phyloP scores from a whole-genome alignment of 163 green algal species.

The Scenedesmus sp. region DNA sequence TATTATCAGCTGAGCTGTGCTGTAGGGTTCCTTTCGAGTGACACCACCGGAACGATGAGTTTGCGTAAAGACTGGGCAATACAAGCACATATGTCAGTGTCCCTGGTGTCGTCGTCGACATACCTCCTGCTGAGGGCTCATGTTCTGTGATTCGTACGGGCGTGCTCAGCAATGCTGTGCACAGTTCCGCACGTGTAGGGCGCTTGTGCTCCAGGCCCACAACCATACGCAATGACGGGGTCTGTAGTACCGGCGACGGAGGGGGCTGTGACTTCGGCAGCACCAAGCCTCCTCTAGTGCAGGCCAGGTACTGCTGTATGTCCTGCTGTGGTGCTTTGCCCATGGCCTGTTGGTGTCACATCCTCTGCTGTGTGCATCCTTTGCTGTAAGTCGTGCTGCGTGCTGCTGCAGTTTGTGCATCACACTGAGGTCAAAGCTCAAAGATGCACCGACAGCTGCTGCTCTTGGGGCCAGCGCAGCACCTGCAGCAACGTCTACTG shows the following conservation, averaged over 20 bases:
- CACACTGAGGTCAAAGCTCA: not conserved
- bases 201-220: not conserved
- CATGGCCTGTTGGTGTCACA: too few species aligned
- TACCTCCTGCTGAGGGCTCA: not conserved
- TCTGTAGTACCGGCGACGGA: not conserved
- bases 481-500: not conserved
- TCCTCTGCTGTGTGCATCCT: not conserved
- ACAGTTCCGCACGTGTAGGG: not conserved
- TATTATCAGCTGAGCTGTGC: not conserved
- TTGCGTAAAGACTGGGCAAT: too few species aligned
- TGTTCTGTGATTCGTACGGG: not conserved
- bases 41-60: not conserved
- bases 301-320: conserved; percentile 13
- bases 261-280: not conserved
- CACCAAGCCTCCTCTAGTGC: not conserved
- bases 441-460: not conserved
- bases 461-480: not conserved
- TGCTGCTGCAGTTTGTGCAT: conserved; percentile 27
- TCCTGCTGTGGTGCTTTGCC: not conserved
- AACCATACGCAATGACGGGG: not conserved
- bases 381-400: not conserved
- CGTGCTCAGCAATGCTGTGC: not conserved
- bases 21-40: not conserved
- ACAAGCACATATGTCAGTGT: too few species aligned
- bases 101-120: too few species aligned